Evolutionary conservation across 176 grass and related monocot species (phyloP).

Genomic region (Zea luxurians): DNA sequence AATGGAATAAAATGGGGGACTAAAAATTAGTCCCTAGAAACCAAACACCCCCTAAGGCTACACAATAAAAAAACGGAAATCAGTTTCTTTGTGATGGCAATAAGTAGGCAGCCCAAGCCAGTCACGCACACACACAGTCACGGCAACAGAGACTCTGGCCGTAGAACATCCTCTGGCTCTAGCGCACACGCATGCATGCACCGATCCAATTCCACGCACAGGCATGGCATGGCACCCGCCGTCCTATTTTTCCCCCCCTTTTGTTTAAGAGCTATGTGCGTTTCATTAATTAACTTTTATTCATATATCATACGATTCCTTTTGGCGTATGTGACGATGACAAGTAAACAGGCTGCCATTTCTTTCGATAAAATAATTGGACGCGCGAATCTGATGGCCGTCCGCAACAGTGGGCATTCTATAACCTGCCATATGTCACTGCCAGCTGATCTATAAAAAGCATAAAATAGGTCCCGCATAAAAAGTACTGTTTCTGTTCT

Average conservation of each 20-base stretch:
- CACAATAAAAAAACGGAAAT: too few species aligned
- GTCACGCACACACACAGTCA: too few species aligned
- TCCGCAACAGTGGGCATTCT: too few species aligned
- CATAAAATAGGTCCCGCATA: too few species aligned
- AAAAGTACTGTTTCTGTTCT: too few species aligned
- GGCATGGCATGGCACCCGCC: not conserved
- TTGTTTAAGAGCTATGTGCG: not conserved
- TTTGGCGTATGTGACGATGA: constrained; percentile 28
- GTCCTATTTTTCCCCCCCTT: not conserved
- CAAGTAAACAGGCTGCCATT: constrained; percentile 1
- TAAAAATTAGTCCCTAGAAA: too few species aligned
- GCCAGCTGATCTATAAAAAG: too few species aligned
- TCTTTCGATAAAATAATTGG: not conserved
- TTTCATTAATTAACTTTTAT: too few species aligned
- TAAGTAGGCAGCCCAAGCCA: not conserved
- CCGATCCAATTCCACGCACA: constrained; percentile 4
- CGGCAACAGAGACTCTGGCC: not conserved
- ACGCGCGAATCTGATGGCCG: too few species aligned
- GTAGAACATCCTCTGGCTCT: not conserved
- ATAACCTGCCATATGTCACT: too few species aligned
- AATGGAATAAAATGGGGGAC: too few species aligned
- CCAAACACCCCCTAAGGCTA: too few species aligned
- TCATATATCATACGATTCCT: not conserved
- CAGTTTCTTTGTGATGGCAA: not conserved
- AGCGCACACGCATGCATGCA: not conserved